phyloP scores from a whole-genome alignment of 106 monocot species.

The Agapanthus africanus region DNA sequence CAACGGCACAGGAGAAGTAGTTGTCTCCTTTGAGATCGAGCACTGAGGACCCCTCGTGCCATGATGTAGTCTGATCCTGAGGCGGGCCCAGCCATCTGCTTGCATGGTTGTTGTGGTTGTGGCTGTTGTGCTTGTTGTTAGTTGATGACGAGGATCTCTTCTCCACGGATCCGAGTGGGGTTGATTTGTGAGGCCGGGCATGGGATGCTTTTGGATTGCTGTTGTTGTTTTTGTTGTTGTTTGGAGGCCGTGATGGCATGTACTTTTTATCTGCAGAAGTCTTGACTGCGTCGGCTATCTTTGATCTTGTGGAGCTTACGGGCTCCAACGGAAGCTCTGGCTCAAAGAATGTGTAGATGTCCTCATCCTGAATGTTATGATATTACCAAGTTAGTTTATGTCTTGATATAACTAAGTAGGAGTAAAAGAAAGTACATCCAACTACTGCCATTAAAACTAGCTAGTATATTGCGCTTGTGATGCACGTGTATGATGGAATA shows the following conservation, averaged over 20 bases:
- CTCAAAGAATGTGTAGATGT: constrained; percentile 33
- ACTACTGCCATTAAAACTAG: too few species aligned
- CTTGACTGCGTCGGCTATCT: constrained; percentile 43
- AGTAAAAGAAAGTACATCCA: too few species aligned
- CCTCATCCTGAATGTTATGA: too few species aligned
- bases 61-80: constrained; percentile 57
- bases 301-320: constrained; percentile 34
- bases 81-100: constrained; percentile 34
- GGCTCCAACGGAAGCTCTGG: constrained; percentile 84
- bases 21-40: constrained; percentile 89
- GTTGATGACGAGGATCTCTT: constrained; percentile 32
- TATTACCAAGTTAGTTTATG: too few species aligned
- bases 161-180: constrained; percentile 22
- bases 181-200: not conserved
- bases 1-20: constrained; percentile 90
- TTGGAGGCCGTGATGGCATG: constrained; percentile 27
- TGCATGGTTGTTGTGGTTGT: not conserved
- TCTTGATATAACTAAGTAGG: too few species aligned
- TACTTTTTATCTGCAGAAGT: constrained; percentile 38
- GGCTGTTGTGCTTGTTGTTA: too few species aligned
- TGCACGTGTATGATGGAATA: too few species aligned
- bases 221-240: constrained; percentile 29
- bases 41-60: constrained; percentile 67
- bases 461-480: too few species aligned
- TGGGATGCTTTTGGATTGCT: constrained; percentile 10